These are phyloP conservation scores for Hordeum marinum DNA, from an alignment of 176 grass and related monocot species.

Conservation along the genomic window DNA sequence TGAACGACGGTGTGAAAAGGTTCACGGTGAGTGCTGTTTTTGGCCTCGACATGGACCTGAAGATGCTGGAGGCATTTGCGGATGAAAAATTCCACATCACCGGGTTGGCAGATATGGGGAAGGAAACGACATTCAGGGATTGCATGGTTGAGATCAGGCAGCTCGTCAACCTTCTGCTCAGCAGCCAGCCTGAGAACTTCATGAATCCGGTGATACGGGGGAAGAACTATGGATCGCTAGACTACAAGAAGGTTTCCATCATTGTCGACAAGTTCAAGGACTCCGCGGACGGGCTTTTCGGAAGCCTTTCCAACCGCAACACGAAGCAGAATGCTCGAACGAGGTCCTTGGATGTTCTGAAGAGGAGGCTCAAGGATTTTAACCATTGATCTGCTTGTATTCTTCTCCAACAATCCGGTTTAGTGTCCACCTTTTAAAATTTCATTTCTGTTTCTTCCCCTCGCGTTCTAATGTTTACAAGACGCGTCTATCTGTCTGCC, in stretches of 20 bases:
- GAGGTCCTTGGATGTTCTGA: constrained; percentile 91
- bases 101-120: constrained; percentile 52
- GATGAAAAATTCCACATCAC: constrained; percentile 77
- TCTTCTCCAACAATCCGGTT: not conserved
- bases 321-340: constrained; percentile 70
- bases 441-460: not conserved
- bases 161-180: constrained; percentile 78
- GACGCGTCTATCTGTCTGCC: not conserved
- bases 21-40: constrained; percentile 75
- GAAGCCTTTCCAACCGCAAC: constrained; percentile 73
- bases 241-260: constrained; percentile 76
- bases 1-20: constrained; percentile 73
- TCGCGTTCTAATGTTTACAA: not conserved
- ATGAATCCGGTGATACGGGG: constrained; percentile 89
- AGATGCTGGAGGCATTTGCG: constrained; percentile 64
- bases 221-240: constrained; percentile 76
- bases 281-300: constrained; percentile 61
- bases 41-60: constrained; percentile 83
- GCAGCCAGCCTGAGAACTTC: constrained; percentile 93
- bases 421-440: not conserved
- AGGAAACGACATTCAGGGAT: constrained; percentile 71
- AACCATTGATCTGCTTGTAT: not conserved
- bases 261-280: constrained; percentile 93
- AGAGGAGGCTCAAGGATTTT: constrained; percentile 49
- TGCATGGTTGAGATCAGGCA: constrained; percentile 86